These are phyloP conservation scores for Friedmanniomyces endolithicus DNA, from an alignment of 495 filamentous ascomycete genomes.

Conservation along the genomic window DNA sequence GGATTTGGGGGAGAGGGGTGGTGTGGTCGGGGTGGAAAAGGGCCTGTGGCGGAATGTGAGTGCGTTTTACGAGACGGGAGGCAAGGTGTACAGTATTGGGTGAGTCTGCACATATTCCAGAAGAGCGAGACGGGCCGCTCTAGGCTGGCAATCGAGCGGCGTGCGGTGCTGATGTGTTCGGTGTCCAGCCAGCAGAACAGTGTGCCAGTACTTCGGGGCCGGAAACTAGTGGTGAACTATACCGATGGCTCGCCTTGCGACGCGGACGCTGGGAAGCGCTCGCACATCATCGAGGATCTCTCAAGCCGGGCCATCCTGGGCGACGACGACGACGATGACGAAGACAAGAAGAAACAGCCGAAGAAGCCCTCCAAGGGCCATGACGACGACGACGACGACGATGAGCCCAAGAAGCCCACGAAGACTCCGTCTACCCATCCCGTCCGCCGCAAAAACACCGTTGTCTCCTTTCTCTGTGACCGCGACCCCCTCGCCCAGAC, in stretches of 20 bases:
- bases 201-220: constrained; percentile 64
- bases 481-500: constrained; percentile 50
- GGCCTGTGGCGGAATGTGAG: constrained; percentile 66
- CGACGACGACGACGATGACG: constrained; percentile 30
- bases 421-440: constrained; percentile 16
- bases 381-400: constrained; percentile 22
- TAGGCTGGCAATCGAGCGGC: too few species aligned
- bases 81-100: constrained; percentile 75
- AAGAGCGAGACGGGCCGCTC: too few species aligned
- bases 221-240: constrained; percentile 87
- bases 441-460: constrained; percentile 62
- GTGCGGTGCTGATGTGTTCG: constrained; percentile 20
- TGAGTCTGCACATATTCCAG: constrained; percentile 24
- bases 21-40: constrained; percentile 45
- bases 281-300: not conserved
- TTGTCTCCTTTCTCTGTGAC: constrained; percentile 91
- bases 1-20: constrained; percentile 48
- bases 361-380: constrained; percentile 21
- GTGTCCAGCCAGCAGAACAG: constrained; percentile 49
- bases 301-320: constrained; percentile 19
- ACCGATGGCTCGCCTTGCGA: constrained; percentile 76
- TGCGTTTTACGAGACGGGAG: constrained; percentile 69
- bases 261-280: constrained; percentile 12
- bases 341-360: constrained; percentile 29
- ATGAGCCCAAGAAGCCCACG: constrained; percentile 28